These are phyloP conservation scores for Lactarius tabidus DNA, from an alignment of 768 basidiomycete species.

Conservation along the genomic window DNA sequence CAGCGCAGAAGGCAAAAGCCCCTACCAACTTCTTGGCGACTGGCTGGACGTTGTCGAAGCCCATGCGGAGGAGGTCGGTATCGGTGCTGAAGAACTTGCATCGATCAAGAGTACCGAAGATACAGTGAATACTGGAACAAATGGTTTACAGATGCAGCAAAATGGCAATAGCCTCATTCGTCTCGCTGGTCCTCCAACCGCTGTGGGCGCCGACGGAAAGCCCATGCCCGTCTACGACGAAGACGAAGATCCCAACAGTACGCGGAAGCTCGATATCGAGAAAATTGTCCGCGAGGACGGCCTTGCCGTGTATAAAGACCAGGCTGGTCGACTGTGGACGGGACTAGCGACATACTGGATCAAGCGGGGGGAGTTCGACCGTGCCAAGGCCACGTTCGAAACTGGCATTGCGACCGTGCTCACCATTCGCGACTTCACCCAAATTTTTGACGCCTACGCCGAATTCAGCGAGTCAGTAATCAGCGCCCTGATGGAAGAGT, in stretches of 20 bases:
- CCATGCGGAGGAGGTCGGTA: slow-evolving; percentile 87
- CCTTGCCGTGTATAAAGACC: slow-evolving; percentile 87
- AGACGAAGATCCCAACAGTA: slow-evolving; percentile 76
- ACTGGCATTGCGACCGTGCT: slow-evolving; percentile 76
- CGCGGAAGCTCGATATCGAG: slow-evolving; percentile 79
- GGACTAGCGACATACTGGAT: slow-evolving; percentile 98
- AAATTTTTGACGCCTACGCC: slow-evolving; percentile 95
- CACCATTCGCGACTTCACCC: slow-evolving; percentile 94
- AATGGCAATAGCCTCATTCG: slow-evolving; percentile 48
- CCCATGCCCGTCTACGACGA: slow-evolving; percentile 57
- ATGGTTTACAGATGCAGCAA: slow-evolving; percentile 36
- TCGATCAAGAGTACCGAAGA: slow-evolving; percentile 39
- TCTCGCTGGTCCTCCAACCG: slow-evolving; percentile 60
- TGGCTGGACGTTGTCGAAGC: slow-evolving; percentile 90
- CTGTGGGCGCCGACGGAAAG: slow-evolving; percentile 50
- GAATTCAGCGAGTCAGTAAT: slow-evolving; percentile 92
- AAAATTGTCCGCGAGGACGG: slow-evolving; percentile 82
- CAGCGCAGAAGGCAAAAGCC: slow-evolving; percentile 90
- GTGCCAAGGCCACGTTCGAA: slow-evolving; percentile 86
- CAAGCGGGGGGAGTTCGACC: slow-evolving; percentile 92
- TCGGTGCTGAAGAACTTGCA: slow-evolving; percentile 63
- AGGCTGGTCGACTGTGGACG: slow-evolving; percentile 94
- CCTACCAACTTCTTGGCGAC: slow-evolving; percentile 89
- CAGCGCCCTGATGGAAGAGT: slow-evolving; percentile 79
- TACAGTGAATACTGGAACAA: slow-evolving; percentile 48